Evolutionary conservation across 2,329 filamentous ascomycete species (phyloP), one percentile per base, ranked within the genome.

Genomic region (Fusarium goolgardi): DNA sequence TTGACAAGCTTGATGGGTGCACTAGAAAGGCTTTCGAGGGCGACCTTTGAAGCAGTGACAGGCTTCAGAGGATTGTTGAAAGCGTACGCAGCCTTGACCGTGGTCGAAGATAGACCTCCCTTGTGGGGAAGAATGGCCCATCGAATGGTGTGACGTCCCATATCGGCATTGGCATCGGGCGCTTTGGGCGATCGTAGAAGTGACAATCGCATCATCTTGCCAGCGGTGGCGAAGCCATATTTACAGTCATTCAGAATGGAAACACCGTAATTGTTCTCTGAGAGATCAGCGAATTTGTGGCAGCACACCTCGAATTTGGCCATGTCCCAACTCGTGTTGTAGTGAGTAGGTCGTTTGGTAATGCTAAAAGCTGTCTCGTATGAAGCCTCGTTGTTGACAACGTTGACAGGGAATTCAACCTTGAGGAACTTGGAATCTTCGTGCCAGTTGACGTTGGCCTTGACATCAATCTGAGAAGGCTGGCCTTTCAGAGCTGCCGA

Each of bases 341-440:
- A 98, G 81, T 99, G 96, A 0, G 96, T 99, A 4, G 96, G 95
- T 31, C 96, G 88, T 71, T 89, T 89, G 66, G 96, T 90, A 71
- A 97, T 88, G 71, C 95, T 95, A 75, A 93, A 98, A 74, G 97
- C 94, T 10, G 93, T 97, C 79, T 99, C 96, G 78, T 99, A 99
- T 15, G 90, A 92, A 32, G 96, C 96, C 79, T 97, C 94, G 0
- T 91, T 97, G 79, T 95, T 97, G 71, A 89, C 88, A 67, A 98
- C 86, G 74, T 96, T 91, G 66, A 97, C 94, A 0, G 96, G 95
- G 81, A 99, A 99, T 78, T 99, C 96, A 51, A 98, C 95, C 84
- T 99, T 99, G 75, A 99, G 86, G 84, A 98, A 98, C 77, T 96
- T 97, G 91, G 96, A 97, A 15, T 89, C 93, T 79, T 99, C 96